Base-by-base conservation (phyloP, 2,329 filamentous ascomycete genomes). In the Fusarium xyrophilum region DNA sequence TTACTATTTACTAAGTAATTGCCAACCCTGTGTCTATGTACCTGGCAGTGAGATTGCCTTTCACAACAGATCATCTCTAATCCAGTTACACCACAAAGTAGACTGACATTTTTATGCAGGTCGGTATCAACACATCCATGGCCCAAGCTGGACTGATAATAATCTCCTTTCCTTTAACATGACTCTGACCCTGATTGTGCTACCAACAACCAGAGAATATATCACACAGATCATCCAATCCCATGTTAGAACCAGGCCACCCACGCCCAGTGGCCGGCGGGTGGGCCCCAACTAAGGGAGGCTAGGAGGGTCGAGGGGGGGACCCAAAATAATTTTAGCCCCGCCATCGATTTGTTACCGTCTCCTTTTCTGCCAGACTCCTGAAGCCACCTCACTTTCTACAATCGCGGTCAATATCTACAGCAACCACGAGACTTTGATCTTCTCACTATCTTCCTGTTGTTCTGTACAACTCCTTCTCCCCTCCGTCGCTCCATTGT, bases 261-360 rank as follows among this genome's bases (percentile, higher is more conserved):
- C 51, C 66, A 63, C 50, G 21, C 60, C 54, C 56, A 68, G 61
- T 61, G 66, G 66, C 52, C 56, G 21, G 21, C 35, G 60, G 46
- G 65, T 65, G 65, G 42, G 55, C 53, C 50, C 57, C 55, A 44
- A n/a, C 38, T 23, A 44, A 44, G 51, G 52, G 30, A 52, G 44
- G 27, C 47, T 44, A 27, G 30, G 30, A 52, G 44, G 44, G 60
- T 54, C 47, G 73, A 73, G 67, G 68, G 71, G 67, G 68, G 71
- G 72, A 70, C 73, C 74, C 74, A 75, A 73, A 76, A 78, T 79
- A 79, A 79, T 77, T 77, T 77, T 75, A 76, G 77, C 79, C 79
- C 79, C 79, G 77, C 79, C 78, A 79, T 79, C 77, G 73, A 79
- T 79, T 77, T 73, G 75, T 76, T 74, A 68, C 74, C 67, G 68